phyloP scores from a whole-genome alignment of 2,329 filamentous ascomycete genomes.

The Huntiella bhutanensis region DNA sequence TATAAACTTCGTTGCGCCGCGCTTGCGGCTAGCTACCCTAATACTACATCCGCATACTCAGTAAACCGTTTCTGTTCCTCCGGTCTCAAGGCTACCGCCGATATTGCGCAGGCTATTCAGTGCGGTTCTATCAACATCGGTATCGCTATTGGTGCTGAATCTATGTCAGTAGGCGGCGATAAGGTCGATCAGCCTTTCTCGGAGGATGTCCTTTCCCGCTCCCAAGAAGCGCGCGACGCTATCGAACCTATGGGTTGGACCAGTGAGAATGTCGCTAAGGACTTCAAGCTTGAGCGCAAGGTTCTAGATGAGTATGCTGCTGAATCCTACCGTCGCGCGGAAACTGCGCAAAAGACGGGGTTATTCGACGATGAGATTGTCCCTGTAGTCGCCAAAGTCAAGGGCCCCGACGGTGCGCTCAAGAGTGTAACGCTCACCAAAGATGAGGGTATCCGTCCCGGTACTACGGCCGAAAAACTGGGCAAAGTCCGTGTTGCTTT shows the following conservation, averaged over 20 bases:
- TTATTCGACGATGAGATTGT: conserved; percentile 90
- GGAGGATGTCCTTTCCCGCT: conserved; percentile 41
- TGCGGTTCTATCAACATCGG: conserved; percentile 70
- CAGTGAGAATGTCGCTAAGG: conserved; percentile 80
- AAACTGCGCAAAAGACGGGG: conserved; percentile 75
- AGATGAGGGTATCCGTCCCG: conserved; percentile 81
- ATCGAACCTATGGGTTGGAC: conserved; percentile 97
- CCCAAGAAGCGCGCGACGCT: conserved; percentile 67
- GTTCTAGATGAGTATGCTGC: conserved; percentile 70
- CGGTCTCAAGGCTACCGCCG: conserved; percentile 83
- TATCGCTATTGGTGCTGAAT: conserved; percentile 73
- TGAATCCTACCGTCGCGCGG: conserved; percentile 73
- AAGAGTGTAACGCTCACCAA: conserved; percentile 61
- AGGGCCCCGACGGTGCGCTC: conserved; percentile 63
- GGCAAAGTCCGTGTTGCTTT: conserved; percentile 80
- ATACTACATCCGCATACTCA: conserved; percentile 62
- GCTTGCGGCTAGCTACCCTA: conserved; percentile 74
- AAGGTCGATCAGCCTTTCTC: conserved; percentile 24
- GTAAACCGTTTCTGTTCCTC: conserved; percentile 97
- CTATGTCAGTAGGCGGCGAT: conserved; percentile 63
- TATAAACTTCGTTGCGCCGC: conserved; percentile 82
- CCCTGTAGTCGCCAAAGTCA: conserved; percentile 64
- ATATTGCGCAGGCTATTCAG: conserved; percentile 77
- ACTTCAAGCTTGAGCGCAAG: conserved; percentile 70
- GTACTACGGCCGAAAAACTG: conserved; percentile 69